Base-by-base conservation (phyloP, 768 basidiomycete genomes). In the Boletus coccyginus region DNA sequence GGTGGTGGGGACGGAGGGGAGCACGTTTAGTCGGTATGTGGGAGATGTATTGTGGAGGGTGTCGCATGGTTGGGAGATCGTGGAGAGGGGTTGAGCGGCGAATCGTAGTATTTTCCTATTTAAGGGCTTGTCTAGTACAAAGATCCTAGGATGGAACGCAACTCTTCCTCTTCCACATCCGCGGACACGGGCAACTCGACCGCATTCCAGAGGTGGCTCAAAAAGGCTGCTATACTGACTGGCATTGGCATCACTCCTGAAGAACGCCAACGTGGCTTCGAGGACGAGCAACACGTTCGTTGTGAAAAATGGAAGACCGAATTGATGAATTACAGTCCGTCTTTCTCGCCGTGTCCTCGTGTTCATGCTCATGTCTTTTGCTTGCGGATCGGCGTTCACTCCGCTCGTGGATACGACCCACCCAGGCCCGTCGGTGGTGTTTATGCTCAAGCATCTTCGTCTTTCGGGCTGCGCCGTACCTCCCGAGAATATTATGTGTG, bases 391-490 rank as follows among this genome's bases (percentile, higher is more conserved):
- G 58, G 57, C 52, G 41, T 55, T 52, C 17, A 50, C 52, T 46
- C 57, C 10, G 31, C 14, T 42, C 32, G 19, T 24, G 56, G 33
- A 44, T 33, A 11, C 27, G 32, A 49, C 47, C 35, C 35, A 21
- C 31, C 1, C 56, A 97, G 95, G 93, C 67, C 94, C 94, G 12
- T 75, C 85, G 4, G 82, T 98, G 2, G 82, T 87, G 10, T 97
- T 98, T 74, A 92, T 99, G 88, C 78, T 94, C 38, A 88, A 93
- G 66, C 94, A 97, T 65, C 81, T 98, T n/a, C 77, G 82, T 58
- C 77, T 87, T 1, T 83, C 85, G 8, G 88, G 91, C 5, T 88
- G 86, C 60, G 75, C 82, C 7, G 85, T 93, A 21, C 82, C 87
- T 5, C 74, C 84, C 1, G 77, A 82, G 24, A 88, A 94, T 56